These are phyloP conservation scores for Cytospora piceae DNA, from an alignment of 2,329 filamentous ascomycete species.

Conservation along the genomic window DNA sequence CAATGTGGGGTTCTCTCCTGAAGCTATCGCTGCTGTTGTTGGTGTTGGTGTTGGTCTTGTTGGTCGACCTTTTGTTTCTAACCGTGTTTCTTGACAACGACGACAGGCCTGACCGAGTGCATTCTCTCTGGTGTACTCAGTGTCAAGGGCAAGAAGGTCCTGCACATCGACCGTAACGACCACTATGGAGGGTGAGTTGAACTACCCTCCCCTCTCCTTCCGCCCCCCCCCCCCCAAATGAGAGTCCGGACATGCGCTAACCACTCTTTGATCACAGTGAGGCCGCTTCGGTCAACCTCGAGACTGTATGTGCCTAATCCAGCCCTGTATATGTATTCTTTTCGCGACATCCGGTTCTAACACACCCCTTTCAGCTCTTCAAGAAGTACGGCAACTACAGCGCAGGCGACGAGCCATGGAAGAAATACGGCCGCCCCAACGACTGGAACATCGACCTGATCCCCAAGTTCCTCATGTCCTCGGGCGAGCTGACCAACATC, in stretches of 20 bases:
- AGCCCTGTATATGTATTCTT: conserved; percentile 18
- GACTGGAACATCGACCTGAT: conserved; percentile 99
- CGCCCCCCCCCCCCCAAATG: no score
- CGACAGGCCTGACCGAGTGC: conserved; percentile 91
- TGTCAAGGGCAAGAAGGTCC: conserved; percentile 98
- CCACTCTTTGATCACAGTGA: conserved; percentile 61
- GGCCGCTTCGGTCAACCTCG: conserved; percentile 94
- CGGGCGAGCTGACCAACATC: conserved; percentile 97
- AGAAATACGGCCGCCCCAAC: conserved; percentile 93
- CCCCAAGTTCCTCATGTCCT: conserved; percentile 98
- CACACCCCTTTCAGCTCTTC: conserved; percentile 69
- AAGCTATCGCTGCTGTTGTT: conserved; percentile 34
- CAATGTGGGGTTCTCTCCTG: conserved; percentile 34
- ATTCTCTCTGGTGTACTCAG: conserved; percentile 97
- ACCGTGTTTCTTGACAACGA: conserved; percentile 31
- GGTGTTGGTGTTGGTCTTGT: conserved; percentile 12
- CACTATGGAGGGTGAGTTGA: conserved; percentile 90
- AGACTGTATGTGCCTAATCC: conserved; percentile 66
- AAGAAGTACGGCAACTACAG: conserved; percentile 90
- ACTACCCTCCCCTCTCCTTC: conserved; percentile 12
- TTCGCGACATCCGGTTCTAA: conserved; percentile 25
- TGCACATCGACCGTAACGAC: conserved; percentile 98
- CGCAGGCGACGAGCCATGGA: conserved; percentile 88
- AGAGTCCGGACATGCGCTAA: conserved; percentile 12
- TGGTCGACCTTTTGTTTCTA: conserved; percentile 14